Percentiles rank a stretch among this genome's conserved stretches.
Evolutionary conservation across 768 basidiomycete species (phyloP).

Genomic region (Boletus sensibilis): DNA sequence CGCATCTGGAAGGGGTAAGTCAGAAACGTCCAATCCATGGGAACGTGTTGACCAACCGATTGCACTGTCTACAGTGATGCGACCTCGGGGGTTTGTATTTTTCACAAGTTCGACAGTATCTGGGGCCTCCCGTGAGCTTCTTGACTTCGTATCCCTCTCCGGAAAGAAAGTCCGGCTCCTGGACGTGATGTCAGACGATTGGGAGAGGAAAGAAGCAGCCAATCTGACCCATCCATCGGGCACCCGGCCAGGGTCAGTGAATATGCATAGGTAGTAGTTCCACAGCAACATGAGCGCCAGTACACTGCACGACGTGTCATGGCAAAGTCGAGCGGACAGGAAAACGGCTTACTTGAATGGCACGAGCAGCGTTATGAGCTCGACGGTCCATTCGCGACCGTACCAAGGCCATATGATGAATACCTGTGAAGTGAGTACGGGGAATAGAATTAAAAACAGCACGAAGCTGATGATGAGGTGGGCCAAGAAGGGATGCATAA

Average conservation of each 20-base stretch:
- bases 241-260: conserved; percentile 81
- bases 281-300: conserved; percentile 76
- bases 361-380: conserved; percentile 70
- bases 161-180: conserved; percentile 68
- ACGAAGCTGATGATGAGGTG: conserved; percentile 67
- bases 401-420: conserved; percentile 96
- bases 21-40: neutral
- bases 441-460: conserved; percentile 76
- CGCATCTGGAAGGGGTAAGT: conserved; percentile 49
- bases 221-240: conserved; percentile 72
- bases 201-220: neutral
- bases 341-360: conserved; percentile 83
- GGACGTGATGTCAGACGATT: conserved; percentile 5
- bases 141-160: conserved; percentile 86
- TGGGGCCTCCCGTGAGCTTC: conserved; percentile 75
- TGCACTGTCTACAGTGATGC: conserved; percentile 91
- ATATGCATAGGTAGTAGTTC: conserved; percentile 86
- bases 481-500: conserved; percentile 51
- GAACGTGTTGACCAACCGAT: conserved; percentile 49
- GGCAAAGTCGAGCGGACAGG: conserved; percentile 3
- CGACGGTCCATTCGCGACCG: conserved; percentile 66
- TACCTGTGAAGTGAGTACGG: conserved; percentile 85
- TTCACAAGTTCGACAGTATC: conserved; percentile 86
- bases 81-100: conserved; percentile 84
- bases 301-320: conserved; percentile 42